Percentiles rank a stretch among this genome's conserved stretches.
Conservation (phyloP, 441 rosid genomes). For the Breynia disticha region DNA sequence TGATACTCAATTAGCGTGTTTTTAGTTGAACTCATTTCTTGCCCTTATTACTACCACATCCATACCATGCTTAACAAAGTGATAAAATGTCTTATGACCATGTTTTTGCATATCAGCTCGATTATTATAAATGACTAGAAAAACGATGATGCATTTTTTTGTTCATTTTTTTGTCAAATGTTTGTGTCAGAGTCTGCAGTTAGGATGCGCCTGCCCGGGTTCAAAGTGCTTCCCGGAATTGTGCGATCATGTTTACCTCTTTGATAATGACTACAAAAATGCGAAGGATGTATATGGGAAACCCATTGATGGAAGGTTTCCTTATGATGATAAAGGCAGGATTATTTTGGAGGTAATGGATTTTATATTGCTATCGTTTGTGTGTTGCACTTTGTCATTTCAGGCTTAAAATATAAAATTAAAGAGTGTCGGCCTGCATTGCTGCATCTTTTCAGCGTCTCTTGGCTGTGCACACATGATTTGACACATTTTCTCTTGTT, state of each 20-base stretch:
- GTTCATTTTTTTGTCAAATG: neutral
- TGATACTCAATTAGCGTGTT: neutral
- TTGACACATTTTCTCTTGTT: neutral
- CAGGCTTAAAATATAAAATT: no score
- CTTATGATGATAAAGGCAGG: conserved; percentile 73
- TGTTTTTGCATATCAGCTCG: neutral
- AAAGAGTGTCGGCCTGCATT: no score
- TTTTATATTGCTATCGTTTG: conserved; percentile 1
- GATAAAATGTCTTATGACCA: neutral
- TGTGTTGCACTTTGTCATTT: no score
- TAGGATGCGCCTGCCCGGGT: conserved; percentile 63
- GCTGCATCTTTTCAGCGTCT: no score
- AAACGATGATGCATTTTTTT: no score
- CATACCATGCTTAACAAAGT: neutral
- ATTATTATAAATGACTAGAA: no score
- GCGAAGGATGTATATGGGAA: conserved; percentile 81
- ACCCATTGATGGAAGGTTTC: conserved; percentile 68
- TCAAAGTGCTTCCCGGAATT: conserved; percentile 55
- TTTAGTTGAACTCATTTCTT: no score
- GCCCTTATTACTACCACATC: no score
- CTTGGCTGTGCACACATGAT: neutral
- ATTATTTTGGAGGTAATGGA: conserved; percentile 75
- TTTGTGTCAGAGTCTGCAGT: conserved; percentile 50
- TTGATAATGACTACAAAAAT: conserved; percentile 80
- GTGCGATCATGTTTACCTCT: conserved; percentile 93